Base-by-base conservation (phyloP, 169 alveolate species). In the Plasmodium adleri region DNA sequence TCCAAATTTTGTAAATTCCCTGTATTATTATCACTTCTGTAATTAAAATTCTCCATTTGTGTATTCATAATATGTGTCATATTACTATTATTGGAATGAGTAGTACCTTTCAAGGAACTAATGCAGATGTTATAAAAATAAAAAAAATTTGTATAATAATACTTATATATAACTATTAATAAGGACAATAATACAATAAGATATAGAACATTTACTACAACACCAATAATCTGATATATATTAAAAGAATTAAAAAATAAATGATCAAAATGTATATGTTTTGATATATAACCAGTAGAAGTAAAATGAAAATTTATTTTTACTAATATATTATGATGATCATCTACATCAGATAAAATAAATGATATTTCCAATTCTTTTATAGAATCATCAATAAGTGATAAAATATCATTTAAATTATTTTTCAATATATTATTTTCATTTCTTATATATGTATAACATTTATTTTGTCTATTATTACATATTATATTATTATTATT, bases 171-270 rank as follows among this genome's bases (percentile, higher is more conserved):
- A 20, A 62, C 28, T 28, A 72, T 43, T 59, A 86, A 47, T 39
- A 58, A 47, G 39, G 70, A 59, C 10, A 86, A 12, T 22, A 86
- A 20, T 24, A 86, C 24, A 17, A 26, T 70, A 22, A 54, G 2
- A 66, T 59, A 86, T 13, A 86, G 24, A 10, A 86, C 7, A 86
- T 86, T 70, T 45, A 86, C 72, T 3, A 60, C 17, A 8, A 71
- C 56, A 39, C 92, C 92, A 71, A 64, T 86, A 22, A 86, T n/a
- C 15, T 72, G 43, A 56, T 20, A 72, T 71, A 71, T 45, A 24
- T 56, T 70, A 66, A 86, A 86, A 74, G 86, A 72, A 20, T 71
- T 71, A 86, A 72, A 86, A 86, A 72, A 86, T 60, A 86, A 72
- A 73, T 86, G 92, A 24, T 50, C 76, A 71, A 86, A 72, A 45